Conservation (phyloP, 169 alveolate species). For the Plasmodium berghei region DNA sequence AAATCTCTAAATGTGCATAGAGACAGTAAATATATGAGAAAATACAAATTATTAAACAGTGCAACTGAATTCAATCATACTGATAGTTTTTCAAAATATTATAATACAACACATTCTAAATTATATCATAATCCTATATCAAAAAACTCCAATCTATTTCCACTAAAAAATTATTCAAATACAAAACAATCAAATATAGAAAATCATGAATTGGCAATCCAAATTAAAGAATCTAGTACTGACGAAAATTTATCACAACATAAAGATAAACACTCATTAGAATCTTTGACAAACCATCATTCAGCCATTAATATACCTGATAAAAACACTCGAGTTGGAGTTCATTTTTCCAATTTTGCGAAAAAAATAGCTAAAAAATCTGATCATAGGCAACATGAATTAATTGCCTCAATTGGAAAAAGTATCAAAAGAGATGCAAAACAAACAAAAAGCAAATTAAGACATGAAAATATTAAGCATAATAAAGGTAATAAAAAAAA, state of each 20-base stretch:
- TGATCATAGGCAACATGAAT: too few species aligned
- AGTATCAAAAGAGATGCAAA: background rate
- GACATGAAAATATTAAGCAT: background rate
- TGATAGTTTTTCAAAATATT: background rate
- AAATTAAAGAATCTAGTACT: background rate
- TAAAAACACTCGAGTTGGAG: background rate
- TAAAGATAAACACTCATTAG: background rate
- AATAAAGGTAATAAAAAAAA: background rate
- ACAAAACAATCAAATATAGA: background rate
- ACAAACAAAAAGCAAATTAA: conserved; percentile 3
- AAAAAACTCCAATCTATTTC: conserved; percentile 16
- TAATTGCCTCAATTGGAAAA: background rate
- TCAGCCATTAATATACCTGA: conserved; percentile 8
- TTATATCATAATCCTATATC: background rate
- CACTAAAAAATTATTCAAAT: background rate
- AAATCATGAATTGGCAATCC: conserved; percentile 8
- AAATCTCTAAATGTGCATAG: too few species aligned
- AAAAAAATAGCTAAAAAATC: too few species aligned
- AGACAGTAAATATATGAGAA: too few species aligned
- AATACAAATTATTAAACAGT: background rate
- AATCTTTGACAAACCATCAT: background rate
- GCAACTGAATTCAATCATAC: conserved; percentile 11
- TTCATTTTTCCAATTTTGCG: too few species aligned
- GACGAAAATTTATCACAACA: background rate
- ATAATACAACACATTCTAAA: background rate